A percentile compares a stretch with the other conserved stretches of the same genome.
Conservation (phyloP, 208 protist genomes). For the Borovskyia barvae region DNA sequence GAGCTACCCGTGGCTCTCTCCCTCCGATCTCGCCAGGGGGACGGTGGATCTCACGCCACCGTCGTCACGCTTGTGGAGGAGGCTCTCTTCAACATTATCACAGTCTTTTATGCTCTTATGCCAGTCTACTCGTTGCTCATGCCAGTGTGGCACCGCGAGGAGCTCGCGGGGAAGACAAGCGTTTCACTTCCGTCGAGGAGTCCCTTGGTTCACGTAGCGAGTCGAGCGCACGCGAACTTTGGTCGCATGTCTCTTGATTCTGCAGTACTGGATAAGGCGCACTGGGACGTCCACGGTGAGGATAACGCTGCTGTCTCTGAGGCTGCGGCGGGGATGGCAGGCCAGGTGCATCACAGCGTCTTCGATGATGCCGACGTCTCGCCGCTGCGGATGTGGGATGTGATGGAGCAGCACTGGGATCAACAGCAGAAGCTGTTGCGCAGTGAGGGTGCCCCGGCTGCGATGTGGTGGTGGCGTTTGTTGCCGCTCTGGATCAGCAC, state of each 20-base stretch:
- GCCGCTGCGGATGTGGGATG: constrained; percentile 18
- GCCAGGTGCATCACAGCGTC: background rate
- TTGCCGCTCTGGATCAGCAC: constrained; percentile 22
- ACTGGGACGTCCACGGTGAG: too few species aligned
- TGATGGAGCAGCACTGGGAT: constrained; percentile 33
- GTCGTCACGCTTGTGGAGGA: background rate
- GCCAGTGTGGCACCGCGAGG: constrained; percentile 18
- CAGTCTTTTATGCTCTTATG: constrained; percentile 15
- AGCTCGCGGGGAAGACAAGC: too few species aligned
- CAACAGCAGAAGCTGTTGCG: constrained; percentile 21
- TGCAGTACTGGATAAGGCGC: too few species aligned
- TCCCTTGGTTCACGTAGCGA: too few species aligned
- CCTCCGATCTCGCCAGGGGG: background rate
- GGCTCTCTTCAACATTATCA: constrained; percentile 6
- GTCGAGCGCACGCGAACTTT: too few species aligned
- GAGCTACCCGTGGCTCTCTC: background rate
- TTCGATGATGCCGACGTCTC: constrained; percentile 1
- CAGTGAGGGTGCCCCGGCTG: constrained; percentile 28
- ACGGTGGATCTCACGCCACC: background rate
- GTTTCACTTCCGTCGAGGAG: too few species aligned
- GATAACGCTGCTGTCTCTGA: background rate
- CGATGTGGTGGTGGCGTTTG: constrained; percentile 35
- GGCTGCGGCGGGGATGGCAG: background rate
- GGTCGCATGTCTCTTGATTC: too few species aligned
- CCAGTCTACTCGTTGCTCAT: constrained; percentile 20